Evolutionary conservation across 257 asterid species (phyloP).

Genomic region (Solanum chmielewskii): DNA sequence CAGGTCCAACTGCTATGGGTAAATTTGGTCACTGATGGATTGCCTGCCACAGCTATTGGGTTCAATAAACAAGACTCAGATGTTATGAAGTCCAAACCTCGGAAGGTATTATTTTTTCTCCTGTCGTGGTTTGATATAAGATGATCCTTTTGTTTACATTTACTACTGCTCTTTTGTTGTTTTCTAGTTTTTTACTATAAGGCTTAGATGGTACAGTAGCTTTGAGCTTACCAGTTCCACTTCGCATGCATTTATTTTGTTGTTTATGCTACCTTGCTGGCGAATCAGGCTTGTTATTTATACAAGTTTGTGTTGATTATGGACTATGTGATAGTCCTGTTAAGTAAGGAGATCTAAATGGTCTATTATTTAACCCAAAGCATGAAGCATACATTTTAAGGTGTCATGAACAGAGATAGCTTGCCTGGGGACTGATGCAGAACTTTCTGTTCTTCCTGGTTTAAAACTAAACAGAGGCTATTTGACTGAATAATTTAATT

Average conservation of each 20-base stretch:
- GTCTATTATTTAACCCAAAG: neutral
- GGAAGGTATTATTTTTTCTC: conserved; percentile 50
- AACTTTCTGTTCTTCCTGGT: neutral
- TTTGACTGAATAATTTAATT: neutral
- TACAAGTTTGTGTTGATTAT: neutral
- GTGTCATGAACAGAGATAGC: neutral
- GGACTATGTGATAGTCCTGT: neutral
- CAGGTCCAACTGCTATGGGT: conserved; percentile 99
- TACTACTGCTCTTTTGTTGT: neutral
- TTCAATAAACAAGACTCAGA: conserved; percentile 95
- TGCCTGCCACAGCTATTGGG: conserved; percentile 99
- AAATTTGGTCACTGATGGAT: conserved; percentile 96
- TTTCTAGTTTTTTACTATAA: neutral
- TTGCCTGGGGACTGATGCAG: neutral
- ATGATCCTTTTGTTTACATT: neutral
- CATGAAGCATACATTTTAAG: neutral
- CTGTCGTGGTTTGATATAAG: neutral
- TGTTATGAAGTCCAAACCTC: conserved; percentile 98
- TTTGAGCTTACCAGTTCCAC: neutral
- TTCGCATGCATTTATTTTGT: neutral
- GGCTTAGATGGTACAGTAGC: neutral
- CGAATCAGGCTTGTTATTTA: neutral
- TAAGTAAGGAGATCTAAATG: neutral
- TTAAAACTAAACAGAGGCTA: neutral
- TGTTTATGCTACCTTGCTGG: neutral